Evolutionary conservation across 139 green algal genomes (phyloP).

Genomic region (Micractinium conductrix): DNA sequence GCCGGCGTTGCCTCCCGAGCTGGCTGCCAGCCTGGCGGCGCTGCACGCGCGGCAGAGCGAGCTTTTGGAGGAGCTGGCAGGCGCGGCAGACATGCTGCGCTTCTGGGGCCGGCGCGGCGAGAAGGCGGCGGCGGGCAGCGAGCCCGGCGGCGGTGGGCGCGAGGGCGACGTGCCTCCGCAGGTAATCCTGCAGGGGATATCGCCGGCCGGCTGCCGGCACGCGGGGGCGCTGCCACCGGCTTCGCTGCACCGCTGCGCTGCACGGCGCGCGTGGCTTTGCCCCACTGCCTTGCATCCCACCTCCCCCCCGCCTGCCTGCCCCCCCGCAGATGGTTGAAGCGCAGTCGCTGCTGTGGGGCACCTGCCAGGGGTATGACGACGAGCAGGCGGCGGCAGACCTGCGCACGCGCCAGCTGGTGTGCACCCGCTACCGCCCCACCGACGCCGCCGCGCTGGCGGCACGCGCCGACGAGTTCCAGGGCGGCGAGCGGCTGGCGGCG

Average conservation of each 20-base stretch:
- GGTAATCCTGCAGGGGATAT: too few species aligned
- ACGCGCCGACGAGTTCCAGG: constrained; percentile 8
- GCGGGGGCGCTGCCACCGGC: too few species aligned
- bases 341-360: constrained; percentile 33
- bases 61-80: constrained; percentile 14
- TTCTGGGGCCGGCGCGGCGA: constrained; percentile 33
- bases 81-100: constrained; percentile 25
- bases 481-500: constrained; percentile 25
- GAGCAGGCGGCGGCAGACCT: constrained; percentile 3
- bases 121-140: constrained; percentile 26
- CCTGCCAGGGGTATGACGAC: constrained; percentile 21
- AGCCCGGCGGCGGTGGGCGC: neutral
- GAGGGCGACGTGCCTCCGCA: constrained; percentile 28
- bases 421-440: constrained; percentile 29
- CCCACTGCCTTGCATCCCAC: too few species aligned
- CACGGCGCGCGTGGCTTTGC: too few species aligned
- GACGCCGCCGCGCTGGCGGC: constrained; percentile 22
- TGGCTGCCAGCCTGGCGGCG: neutral
- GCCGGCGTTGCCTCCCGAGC: neutral
- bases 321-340: constrained; percentile 3
- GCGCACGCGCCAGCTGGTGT: constrained; percentile 37
- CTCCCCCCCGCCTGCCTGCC: neutral
- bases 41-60: neutral
- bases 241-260: too few species aligned
- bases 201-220: too few species aligned